Evolutionary conservation across 2,329 filamentous ascomycete genomes (phyloP), one percentile per base, ranked within the genome.

Genomic region (Zymoseptoria crescenta): DNA sequence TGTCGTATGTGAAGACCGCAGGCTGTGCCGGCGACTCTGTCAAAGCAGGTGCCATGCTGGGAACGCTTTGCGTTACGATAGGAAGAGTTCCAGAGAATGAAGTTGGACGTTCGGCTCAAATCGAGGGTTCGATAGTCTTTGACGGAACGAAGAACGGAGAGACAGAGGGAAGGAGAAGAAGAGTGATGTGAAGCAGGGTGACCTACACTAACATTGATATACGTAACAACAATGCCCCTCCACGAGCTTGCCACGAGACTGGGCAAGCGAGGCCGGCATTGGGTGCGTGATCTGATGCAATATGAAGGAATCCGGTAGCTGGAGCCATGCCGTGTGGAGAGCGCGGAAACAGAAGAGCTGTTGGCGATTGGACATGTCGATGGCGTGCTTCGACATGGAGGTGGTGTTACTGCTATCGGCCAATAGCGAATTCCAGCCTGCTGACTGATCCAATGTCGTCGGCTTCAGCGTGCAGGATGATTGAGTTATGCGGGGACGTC

Each of bases 21-120:
- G 56, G 58, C 2, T 58, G 51, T 9, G 63, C 61, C 5, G 35
- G 30, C 8, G 56, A 27, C 51, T 60, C 56, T 2, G 60, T 64
- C 50, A 64, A 59, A 51, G 61, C 64, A 30, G 62, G 62, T 16
- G 64, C 59, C 64, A 66, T 66, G 20, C 4, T 56, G 35, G 13
- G 13, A 7, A 45, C 16, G 13, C 13, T 16, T 45, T n/a, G 16
- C 24, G 24, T 24, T 24, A 24, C 24, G 4, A 24, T 13, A 45
- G 35, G 35, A 45, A 45, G 35, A 45, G 35, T 2, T n/a, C n/a
- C 7, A 45, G 35, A 45, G 13, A 16, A 41, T 45, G 35, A 13
- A 13, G 35, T 45, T 45, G 16, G n/a, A 45, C 35, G 13, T 16
- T 16, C n/a, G 16, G 35, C 35, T n/a, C 35, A 16, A 16, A 16